A percentile compares a stretch with the other conserved stretches of the same genome.
These are phyloP conservation scores for Cordyceps fumosorosea DNA, from an alignment of 2,329 filamentous ascomycete species.

Conservation along the genomic window DNA sequence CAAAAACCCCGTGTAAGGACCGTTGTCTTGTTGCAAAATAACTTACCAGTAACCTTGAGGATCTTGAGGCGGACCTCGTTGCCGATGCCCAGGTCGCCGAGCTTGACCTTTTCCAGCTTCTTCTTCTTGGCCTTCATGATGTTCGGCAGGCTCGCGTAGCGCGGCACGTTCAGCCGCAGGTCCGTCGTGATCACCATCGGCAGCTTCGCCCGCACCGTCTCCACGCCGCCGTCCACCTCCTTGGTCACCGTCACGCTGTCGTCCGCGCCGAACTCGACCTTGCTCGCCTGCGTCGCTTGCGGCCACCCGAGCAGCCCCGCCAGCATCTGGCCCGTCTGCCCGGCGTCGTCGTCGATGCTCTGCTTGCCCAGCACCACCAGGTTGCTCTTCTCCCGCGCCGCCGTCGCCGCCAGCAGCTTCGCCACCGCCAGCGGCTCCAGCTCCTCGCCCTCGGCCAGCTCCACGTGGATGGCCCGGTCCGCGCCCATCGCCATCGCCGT, in stretches of 20 bases:
- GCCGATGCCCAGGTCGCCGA: slow-evolving; percentile 76
- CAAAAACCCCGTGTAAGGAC: too few relatives aligned
- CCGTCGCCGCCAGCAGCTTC: slow-evolving; percentile 77
- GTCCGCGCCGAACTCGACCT: slow-evolving; percentile 67
- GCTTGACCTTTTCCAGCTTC: slow-evolving; percentile 84
- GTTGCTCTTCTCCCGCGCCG: slow-evolving; percentile 80
- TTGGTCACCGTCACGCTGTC: slow-evolving; percentile 71
- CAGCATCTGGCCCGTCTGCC: slow-evolving; percentile 97
- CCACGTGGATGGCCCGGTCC: slow-evolving; percentile 84
- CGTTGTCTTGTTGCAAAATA: too few relatives aligned
- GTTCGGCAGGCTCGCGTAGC: slow-evolving; percentile 92
- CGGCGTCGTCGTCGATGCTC: slow-evolving; percentile 93
- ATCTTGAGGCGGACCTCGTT: slow-evolving; percentile 74
- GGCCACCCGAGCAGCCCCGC: slow-evolving; percentile 87
- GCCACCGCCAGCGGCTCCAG: slow-evolving; percentile 88
- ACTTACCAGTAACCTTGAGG: slow-evolving; percentile 75
- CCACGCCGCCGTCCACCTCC: slow-evolving; percentile 92
- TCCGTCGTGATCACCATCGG: slow-evolving; percentile 95
- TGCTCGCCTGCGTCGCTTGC: slow-evolving; percentile 88
- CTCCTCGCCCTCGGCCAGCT: slow-evolving; percentile 66
- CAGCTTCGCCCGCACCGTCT: slow-evolving; percentile 79
- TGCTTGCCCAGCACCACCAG: slow-evolving; percentile 94
- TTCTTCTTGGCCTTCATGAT: slow-evolving; percentile 99
- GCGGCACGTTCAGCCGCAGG: slow-evolving; percentile 85
- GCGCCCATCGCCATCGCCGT: slow-evolving; percentile 99